A percentile compares a stretch with the other conserved stretches of the same genome.
phyloP scores from a whole-genome alignment of 306 rosid species.

The Lupinus albus region DNA sequence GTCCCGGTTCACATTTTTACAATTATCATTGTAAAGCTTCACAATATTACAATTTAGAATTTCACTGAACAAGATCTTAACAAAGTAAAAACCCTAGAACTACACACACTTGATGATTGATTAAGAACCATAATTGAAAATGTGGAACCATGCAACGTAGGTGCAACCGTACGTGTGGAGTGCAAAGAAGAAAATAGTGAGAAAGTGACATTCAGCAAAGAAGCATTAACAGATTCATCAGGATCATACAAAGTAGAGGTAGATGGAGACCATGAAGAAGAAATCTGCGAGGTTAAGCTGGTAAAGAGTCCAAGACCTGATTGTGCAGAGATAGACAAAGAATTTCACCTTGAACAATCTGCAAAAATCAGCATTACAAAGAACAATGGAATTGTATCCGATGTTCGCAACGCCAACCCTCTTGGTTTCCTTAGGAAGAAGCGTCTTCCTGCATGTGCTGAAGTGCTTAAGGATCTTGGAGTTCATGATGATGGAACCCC shows the following conservation, averaged over 20 bases:
- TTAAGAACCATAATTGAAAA: not conserved
- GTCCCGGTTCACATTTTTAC: too few species aligned
- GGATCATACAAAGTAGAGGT: slow-evolving; percentile 58
- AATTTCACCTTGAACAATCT: slow-evolving; percentile 31
- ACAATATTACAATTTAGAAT: too few species aligned
- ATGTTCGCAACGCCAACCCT: slow-evolving; percentile 63
- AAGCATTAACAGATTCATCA: slow-evolving; percentile 41
- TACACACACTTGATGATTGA: too few species aligned
- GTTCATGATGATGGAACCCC: slow-evolving; percentile 39
- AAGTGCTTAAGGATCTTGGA: slow-evolving; percentile 65
- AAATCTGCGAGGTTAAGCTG: slow-evolving; percentile 53
- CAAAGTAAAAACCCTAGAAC: too few species aligned
- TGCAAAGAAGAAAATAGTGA: slow-evolving; percentile 53
- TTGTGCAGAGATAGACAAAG: slow-evolving; percentile 48
- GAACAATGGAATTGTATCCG: slow-evolving; percentile 59
- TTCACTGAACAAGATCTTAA: too few species aligned
- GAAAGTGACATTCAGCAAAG: slow-evolving; percentile 45
- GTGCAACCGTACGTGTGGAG: slow-evolving; percentile 57
- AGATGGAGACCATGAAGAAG: slow-evolving; percentile 77
- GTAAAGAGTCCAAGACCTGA: slow-evolving; percentile 49
- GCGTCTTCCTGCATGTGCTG: slow-evolving; percentile 43
- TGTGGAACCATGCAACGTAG: slow-evolving; percentile 36
- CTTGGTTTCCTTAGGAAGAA: slow-evolving; percentile 71
- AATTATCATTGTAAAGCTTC: too few species aligned
- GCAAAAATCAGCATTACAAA: slow-evolving; percentile 62